phyloP scores from a whole-genome alignment of 495 filamentous ascomycete species.

The Thozetella sp. region DNA sequence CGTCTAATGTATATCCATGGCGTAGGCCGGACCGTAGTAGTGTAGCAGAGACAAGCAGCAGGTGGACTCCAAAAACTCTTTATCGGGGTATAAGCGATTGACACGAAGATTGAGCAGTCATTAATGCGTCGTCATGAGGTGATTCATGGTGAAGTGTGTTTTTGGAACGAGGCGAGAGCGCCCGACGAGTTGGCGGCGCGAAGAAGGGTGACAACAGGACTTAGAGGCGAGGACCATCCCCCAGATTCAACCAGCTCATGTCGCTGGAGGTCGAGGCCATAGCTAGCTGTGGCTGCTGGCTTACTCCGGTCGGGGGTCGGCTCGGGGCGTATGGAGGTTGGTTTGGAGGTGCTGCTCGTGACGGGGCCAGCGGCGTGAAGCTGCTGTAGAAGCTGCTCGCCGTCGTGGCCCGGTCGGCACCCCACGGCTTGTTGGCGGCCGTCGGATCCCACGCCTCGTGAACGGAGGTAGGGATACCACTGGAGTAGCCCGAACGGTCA shows the following conservation, averaged over 20 bases:
- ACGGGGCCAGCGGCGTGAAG: slow-evolving; percentile 36
- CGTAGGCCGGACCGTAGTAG: slow-evolving; percentile 8
- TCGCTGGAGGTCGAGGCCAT: slow-evolving; percentile 47
- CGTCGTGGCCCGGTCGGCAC: slow-evolving; percentile 40
- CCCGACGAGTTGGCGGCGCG: neutral
- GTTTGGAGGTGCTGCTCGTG: slow-evolving; percentile 24
- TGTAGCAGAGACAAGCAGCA: neutral
- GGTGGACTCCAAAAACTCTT: slow-evolving; percentile 6
- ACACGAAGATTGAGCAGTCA: slow-evolving; percentile 6
- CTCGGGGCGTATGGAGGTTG: slow-evolving; percentile 31
- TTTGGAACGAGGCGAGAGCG: neutral
- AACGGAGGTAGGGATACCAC: slow-evolving; percentile 55
- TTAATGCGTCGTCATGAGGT: slow-evolving; percentile 7
- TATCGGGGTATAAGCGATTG: slow-evolving; percentile 5
- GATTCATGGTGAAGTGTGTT: neutral
- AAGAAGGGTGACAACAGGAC: neutral
- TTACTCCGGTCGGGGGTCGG: slow-evolving; percentile 35
- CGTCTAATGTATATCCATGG: neutral
- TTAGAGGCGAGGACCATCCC: slow-evolving; percentile 21
- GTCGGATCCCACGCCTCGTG: slow-evolving; percentile 55
- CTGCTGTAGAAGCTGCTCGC: slow-evolving; percentile 64
- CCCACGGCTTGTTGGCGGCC: slow-evolving; percentile 37
- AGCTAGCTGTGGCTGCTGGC: slow-evolving; percentile 40
- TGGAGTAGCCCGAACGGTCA: slow-evolving; percentile 58
- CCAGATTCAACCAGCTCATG: slow-evolving; percentile 80